Base-by-base conservation (phyloP, 257 asterid species). In the Plantago major region DNA sequence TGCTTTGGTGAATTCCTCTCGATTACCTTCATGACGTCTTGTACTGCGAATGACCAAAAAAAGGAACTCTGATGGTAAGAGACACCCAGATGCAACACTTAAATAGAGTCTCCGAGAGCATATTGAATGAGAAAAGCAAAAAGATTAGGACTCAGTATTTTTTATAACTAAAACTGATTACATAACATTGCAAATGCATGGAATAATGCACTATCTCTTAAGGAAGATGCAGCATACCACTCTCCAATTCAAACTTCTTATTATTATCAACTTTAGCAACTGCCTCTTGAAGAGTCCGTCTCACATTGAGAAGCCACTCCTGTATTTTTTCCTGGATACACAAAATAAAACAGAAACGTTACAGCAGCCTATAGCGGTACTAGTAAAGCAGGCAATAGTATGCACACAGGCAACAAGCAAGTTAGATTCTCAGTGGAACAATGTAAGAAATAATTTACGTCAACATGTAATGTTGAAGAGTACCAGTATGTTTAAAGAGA, bases 251-350 rank as follows among this genome's bases (percentile, higher is more conserved):
- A 52, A 89, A 78, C 57, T 80, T 79, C 71, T 79, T 81, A 57
- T 55, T 43, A 42, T 18, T 63, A 33, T 5, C 40, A 33, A 22
- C 26, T 12, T 77, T 76, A 16, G 74, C 85, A 67, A 73, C 64
- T 73, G 79, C 90, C 11, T 84, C 96, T 76, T 81, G 87, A 73
- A 93, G 90, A 61, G 64, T 37, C 58, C 75, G 78, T 77, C 82
- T 84, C 71, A 73, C 73, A 79, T 61, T 83, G 67, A 79, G 67
- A 72, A 93, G 78, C 93, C 86, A 89, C 30, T 89, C 95, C 56
- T 89, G 94, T 65, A 93, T 73, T 73, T 85, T 93, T 70, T 93
- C 99, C 99, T 93, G 83, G 64, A 74, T 51, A 47, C 60, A 67
- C 38, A 22, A n/a, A n/a, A 22, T 52, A 10, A 14, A 52, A 4